Percentiles rank a stretch among this genome's conserved stretches.
Conservation (phyloP, 768 basidiomycete species). For the Daedalea quercina region DNA sequence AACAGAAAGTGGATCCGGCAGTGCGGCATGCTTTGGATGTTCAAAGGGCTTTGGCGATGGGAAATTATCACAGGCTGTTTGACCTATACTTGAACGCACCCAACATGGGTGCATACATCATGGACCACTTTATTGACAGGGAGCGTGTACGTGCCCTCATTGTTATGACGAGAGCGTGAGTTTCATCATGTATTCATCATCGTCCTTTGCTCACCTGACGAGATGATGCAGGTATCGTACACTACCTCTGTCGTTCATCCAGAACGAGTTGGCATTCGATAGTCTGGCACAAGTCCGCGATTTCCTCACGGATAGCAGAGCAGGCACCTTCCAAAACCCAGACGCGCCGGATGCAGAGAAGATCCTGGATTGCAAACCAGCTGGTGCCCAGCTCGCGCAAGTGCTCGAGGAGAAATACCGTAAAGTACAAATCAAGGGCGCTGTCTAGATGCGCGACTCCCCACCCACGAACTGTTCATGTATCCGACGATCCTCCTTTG, state of each 20-base stretch:
- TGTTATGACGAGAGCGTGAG: slow-evolving; percentile 91
- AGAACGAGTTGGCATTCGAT: slow-evolving; percentile 82
- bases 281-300: slow-evolving; percentile 48
- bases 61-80: slow-evolving; percentile 93
- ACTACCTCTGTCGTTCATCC: slow-evolving; percentile 70
- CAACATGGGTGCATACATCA: slow-evolving; percentile 98
- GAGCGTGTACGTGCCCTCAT: slow-evolving; percentile 84
- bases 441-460: slow-evolving; percentile 45
- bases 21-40: slow-evolving; percentile 88
- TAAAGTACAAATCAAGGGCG: slow-evolving; percentile 87
- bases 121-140: slow-evolving; percentile 96
- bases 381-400: slow-evolving; percentile 47
- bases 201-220: background rate
- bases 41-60: slow-evolving; percentile 82
- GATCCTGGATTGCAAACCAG: slow-evolving; percentile 65
- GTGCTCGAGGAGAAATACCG: slow-evolving; percentile 77
- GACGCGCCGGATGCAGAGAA: slow-evolving; percentile 55
- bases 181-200: slow-evolving; percentile 11
- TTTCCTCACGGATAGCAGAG: slow-evolving; percentile 68
- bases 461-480: background rate
- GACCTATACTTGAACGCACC: slow-evolving; percentile 76
- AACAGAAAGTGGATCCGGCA: slow-evolving; percentile 75
- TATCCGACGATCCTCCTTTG: background rate
- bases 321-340: slow-evolving; percentile 60
- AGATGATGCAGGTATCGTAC: slow-evolving; percentile 63